Conservation (phyloP, 345 rosid species). For the Linum trigynum region DNA sequence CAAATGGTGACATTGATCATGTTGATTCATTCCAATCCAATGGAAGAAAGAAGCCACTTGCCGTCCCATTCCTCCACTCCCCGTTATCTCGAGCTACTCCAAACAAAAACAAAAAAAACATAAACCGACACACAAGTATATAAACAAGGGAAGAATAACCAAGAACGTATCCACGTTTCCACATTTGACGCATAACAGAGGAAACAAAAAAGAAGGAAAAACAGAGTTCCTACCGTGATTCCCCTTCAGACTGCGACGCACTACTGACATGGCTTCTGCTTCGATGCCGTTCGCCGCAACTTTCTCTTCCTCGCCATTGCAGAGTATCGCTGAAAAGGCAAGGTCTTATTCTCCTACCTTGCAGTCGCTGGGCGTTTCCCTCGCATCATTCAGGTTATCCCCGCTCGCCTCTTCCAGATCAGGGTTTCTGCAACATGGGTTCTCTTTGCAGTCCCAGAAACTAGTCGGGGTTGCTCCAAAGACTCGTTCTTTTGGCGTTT, state of each 20-base stretch:
- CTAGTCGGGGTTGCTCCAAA: constrained; percentile 31
- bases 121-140: no score
- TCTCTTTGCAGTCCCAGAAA: constrained; percentile 24
- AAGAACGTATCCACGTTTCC: no score
- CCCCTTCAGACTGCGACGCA: not conserved
- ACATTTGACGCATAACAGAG: not conserved
- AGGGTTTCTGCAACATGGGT: constrained; percentile 39
- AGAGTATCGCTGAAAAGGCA: constrained; percentile 18
- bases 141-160: no score
- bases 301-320: constrained; percentile 23
- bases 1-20: no score
- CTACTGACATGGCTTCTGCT: constrained; percentile 31
- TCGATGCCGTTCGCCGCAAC: constrained; percentile 35
- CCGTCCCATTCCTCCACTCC: no score
- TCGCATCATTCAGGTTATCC: constrained; percentile 32
- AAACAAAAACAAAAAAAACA: no score
- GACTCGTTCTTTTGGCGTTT: constrained; percentile 32
- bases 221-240: not conserved
- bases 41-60: no score
- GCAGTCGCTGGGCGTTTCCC: constrained; percentile 27
- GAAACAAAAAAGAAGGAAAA: not conserved
- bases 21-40: no score
- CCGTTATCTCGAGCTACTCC: no score
- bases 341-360: constrained; percentile 12
- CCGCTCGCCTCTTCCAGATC: constrained; percentile 41